Evolutionary conservation across 2,329 filamentous ascomycete species (phyloP).

Genomic region (Knoxdaviesia capensis): DNA sequence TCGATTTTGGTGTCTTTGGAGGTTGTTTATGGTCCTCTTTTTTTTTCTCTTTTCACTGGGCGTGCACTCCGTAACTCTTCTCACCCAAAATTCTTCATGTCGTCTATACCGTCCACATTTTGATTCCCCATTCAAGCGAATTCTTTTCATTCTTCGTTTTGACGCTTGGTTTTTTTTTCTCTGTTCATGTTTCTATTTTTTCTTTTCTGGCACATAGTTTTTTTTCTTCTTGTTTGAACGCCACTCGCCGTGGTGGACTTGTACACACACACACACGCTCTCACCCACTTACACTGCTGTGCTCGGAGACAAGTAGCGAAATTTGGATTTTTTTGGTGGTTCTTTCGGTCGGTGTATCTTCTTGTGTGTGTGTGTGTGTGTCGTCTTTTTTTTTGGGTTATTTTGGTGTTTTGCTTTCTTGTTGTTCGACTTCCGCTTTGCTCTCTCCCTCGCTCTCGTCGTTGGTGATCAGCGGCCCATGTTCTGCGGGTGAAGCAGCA

Average conservation of each 20-base stretch:
- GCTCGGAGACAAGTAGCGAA: neutral
- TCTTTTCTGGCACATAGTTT: neutral
- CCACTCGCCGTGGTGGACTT: no score
- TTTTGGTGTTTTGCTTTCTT: neutral
- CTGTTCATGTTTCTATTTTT: conserved; percentile 1
- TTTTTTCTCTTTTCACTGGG: neutral
- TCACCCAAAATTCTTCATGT: no score
- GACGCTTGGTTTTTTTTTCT: neutral
- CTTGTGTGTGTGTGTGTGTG: neutral
- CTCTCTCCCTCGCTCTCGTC: no score
- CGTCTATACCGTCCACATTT: no score
- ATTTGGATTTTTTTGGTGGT: neutral
- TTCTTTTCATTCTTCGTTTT: no score
- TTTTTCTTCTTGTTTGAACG: neutral
- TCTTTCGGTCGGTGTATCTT: neutral
- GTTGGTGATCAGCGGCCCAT: no score
- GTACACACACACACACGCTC: no score
- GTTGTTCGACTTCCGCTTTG: no score
- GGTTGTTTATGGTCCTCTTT: neutral
- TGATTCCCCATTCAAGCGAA: no score
- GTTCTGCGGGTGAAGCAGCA: no score
- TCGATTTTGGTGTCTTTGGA: neutral
- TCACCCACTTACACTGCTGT: no score
- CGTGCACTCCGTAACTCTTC: no score
- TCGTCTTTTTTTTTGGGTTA: neutral